A percentile compares a stretch with the other conserved stretches of the same genome.
Conservation (phyloP, 108 stramenopile species). For the Cyclostephanos tholiformis region DNA sequence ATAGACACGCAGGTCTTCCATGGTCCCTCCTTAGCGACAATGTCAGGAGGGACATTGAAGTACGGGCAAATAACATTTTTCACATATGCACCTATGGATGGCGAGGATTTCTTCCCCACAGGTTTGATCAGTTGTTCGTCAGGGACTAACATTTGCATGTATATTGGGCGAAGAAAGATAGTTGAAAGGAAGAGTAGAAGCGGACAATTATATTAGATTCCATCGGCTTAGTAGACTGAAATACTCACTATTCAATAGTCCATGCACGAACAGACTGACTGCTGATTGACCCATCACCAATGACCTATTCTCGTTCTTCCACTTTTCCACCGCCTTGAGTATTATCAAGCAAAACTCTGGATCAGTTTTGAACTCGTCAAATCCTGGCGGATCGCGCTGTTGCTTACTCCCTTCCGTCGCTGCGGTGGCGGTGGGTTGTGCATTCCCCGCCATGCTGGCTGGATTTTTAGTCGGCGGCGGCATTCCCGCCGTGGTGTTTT, state of each 20-base stretch:
- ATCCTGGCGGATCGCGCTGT: constrained; percentile 6
- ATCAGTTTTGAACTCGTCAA: constrained; percentile 3
- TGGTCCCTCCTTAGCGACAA: background rate
- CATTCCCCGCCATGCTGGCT: background rate
- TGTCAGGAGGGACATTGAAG: constrained; percentile 1
- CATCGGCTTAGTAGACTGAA: background rate
- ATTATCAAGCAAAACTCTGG: constrained; percentile 10
- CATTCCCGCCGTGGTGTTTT: background rate
- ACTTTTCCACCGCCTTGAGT: background rate
- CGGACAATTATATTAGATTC: background rate
- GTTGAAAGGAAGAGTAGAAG: background rate
- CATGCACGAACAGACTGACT: constrained; percentile 2
- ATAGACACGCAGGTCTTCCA: constrained; percentile 4
- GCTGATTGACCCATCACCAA: background rate
- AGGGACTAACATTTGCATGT: background rate
- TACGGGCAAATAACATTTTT: constrained; percentile 2
- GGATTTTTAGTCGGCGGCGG: too few species aligned
- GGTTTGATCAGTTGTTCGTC: constrained; percentile 7
- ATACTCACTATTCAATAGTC: constrained; percentile 11
- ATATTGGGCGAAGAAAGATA: background rate
- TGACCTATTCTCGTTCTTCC: background rate
- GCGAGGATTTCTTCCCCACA: background rate
- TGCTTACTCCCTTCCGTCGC: background rate
- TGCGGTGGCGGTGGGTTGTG: background rate
- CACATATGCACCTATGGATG: background rate